Conservation (phyloP, 257 asterid species). For the Solanum pinnatisectum region DNA sequence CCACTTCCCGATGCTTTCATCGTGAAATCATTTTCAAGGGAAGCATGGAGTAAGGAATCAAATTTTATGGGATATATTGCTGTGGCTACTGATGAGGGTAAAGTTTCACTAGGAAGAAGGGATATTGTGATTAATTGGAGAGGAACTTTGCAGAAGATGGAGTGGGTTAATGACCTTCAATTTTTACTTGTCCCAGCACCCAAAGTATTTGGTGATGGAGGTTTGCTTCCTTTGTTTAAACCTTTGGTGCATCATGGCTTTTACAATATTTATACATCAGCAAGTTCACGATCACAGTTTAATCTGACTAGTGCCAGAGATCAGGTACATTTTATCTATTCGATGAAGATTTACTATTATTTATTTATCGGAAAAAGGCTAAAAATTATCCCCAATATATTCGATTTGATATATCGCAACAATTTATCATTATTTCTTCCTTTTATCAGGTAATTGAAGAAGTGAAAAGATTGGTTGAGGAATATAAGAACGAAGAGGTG, state of each 20-base stretch:
- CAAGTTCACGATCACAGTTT: constrained; percentile 51
- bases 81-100: constrained; percentile 78
- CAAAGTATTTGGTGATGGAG: constrained; percentile 28
- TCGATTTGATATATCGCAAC: too few species aligned
- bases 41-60: constrained; percentile 74
- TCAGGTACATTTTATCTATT: constrained; percentile 31
- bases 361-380: too few species aligned
- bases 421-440: neutral
- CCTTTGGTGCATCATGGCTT: constrained; percentile 61
- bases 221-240: neutral
- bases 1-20: constrained; percentile 59
- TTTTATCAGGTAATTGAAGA: constrained; percentile 46
- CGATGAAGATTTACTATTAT: too few species aligned
- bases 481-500: constrained; percentile 51
- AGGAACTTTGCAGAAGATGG: constrained; percentile 53
- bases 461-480: constrained; percentile 49
- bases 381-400: too few species aligned
- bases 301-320: constrained; percentile 52
- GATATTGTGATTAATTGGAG: constrained; percentile 78
- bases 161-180: constrained; percentile 61
- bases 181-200: constrained; percentile 46
- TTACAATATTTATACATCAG: constrained; percentile 58
- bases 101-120: constrained; percentile 49
- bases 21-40: constrained; percentile 45
- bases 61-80: constrained; percentile 85